Percentiles rank a stretch among this genome's conserved stretches.
Evolutionary conservation across 192 early-diverging fungal species (phyloP).

Genomic region (Rhizophagus sp.): DNA sequence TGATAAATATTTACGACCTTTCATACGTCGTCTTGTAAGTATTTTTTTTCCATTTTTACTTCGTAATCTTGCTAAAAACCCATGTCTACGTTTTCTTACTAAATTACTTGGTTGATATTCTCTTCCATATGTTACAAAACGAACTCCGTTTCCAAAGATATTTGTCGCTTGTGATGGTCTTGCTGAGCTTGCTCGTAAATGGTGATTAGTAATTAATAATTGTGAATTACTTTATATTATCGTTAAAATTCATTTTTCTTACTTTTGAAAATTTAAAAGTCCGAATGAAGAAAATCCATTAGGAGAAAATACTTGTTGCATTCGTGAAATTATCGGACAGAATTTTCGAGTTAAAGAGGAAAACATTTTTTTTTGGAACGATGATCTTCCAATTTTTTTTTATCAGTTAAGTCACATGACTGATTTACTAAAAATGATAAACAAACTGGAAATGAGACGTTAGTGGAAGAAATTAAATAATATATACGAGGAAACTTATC

Average conservation of each 20-base stretch:
- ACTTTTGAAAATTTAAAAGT: not conserved
- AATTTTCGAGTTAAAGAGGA: not conserved
- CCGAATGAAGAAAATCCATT: not conserved
- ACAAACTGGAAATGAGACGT: no score
- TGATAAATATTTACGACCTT: conserved; percentile 86
- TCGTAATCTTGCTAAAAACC: conserved; percentile 82
- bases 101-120: conserved; percentile 92
- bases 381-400: no score
- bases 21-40: conserved; percentile 72
- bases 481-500: no score
- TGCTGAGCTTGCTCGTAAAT: not conserved
- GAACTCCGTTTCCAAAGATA: conserved; percentile 48
- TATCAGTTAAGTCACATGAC: no score
- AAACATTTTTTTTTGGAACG: not conserved
- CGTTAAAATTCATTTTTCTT: not conserved
- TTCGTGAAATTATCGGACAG: not conserved
- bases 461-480: no score
- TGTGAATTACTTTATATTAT: not conserved
- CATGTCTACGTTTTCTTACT: conserved; percentile 88
- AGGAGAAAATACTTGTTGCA: not conserved
- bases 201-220: not conserved
- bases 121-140: conserved; percentile 83
- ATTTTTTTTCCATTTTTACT: conserved; percentile 79
- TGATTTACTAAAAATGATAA: no score
- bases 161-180: conserved; percentile 5